phyloP scores from a whole-genome alignment of 768 basidiomycete genomes.

The Tulasnella sp. region DNA sequence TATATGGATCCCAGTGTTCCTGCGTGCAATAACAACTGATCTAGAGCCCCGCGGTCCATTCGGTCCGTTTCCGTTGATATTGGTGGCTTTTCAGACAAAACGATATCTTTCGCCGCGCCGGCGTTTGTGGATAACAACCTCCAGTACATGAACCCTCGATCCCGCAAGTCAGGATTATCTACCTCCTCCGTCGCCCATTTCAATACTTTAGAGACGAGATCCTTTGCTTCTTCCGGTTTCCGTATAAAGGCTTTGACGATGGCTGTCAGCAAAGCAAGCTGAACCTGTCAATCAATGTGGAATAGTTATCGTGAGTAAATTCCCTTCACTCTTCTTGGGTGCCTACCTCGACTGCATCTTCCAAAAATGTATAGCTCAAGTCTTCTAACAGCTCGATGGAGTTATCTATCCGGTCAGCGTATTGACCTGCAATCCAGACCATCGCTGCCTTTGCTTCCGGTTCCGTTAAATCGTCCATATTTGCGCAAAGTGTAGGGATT shows the following conservation, averaged over 20 bases:
- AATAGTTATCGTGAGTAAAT: too few species aligned
- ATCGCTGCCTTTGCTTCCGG: conserved; percentile 95
- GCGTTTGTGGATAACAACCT: conserved; percentile 90
- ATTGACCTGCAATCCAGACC: conserved; percentile 97
- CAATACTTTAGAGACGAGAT: conserved; percentile 84
- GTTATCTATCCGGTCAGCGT: conserved; percentile 89
- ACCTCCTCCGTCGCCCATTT: conserved; percentile 97
- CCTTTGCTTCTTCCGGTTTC: conserved; percentile 77
- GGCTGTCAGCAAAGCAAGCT: conserved; percentile 87
- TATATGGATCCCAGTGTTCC: conserved; percentile 92
- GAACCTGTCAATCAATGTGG: conserved; percentile 47
- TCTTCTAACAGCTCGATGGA: conserved; percentile 93
- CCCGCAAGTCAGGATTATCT: conserved; percentile 94
- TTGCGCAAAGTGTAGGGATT: conserved; percentile 84
- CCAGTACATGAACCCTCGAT: conserved; percentile 99
- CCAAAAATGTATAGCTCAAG: conserved; percentile 72
- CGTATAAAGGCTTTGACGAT: conserved; percentile 93
- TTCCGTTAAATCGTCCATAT: conserved; percentile 84
- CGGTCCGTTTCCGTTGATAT: conserved; percentile 97
- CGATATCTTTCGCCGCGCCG: conserved; percentile 73
- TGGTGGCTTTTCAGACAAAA: conserved; percentile 83
- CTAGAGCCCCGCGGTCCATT: conserved; percentile 93
- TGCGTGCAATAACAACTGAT: conserved; percentile 87
- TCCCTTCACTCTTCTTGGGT: conserved; percentile 1
- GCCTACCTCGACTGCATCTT: conserved; percentile 83